A percentile compares a stretch with the other conserved stretches of the same genome.
These are phyloP conservation scores for Pilatotrama ljubarskyi DNA, from an alignment of 768 basidiomycete genomes.

Conservation along the genomic window DNA sequence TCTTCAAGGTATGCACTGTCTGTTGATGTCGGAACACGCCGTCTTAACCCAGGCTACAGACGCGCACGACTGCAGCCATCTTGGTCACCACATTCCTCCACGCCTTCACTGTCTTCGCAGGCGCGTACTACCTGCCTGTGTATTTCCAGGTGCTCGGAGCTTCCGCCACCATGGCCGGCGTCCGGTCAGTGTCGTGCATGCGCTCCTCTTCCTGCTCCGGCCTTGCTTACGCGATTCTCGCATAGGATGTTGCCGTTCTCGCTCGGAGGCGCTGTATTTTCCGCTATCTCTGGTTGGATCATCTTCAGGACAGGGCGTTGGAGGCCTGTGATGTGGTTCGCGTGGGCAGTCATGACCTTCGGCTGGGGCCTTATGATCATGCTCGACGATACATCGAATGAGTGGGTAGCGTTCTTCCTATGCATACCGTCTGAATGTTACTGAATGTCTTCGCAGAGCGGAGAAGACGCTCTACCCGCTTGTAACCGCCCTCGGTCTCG, in stretches of 20 bases:
- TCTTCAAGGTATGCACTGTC: slow-evolving; percentile 56
- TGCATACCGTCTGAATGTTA: neutral
- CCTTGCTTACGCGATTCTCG: neutral
- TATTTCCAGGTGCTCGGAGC: slow-evolving; percentile 80
- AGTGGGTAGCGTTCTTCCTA: slow-evolving; percentile 33
- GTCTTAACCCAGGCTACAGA: slow-evolving; percentile 37
- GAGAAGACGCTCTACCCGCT: slow-evolving; percentile 64
- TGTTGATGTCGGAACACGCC: neutral
- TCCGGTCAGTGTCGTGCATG: slow-evolving; percentile 44
- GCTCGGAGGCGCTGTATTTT: slow-evolving; percentile 53
- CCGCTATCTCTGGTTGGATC: slow-evolving; percentile 56
- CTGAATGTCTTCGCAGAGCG: slow-evolving; percentile 31
- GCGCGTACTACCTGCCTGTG: slow-evolving; percentile 71
- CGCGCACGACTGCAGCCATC: slow-evolving; percentile 66
- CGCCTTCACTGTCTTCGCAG: slow-evolving; percentile 60
- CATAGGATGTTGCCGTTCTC: slow-evolving; percentile 75
- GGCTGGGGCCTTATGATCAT: slow-evolving; percentile 75
- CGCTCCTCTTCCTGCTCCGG: neutral
- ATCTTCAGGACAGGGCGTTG: slow-evolving; percentile 61
- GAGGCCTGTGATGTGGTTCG: slow-evolving; percentile 62
- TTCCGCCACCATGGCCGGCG: slow-evolving; percentile 68
- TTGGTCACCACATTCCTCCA: slow-evolving; percentile 63
- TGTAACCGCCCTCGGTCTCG: slow-evolving; percentile 64
- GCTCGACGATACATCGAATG: slow-evolving; percentile 57
- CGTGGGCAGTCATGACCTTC: slow-evolving; percentile 55